Base-by-base conservation (phyloP, 768 basidiomycete genomes). In the Mycena epipterygia region DNA sequence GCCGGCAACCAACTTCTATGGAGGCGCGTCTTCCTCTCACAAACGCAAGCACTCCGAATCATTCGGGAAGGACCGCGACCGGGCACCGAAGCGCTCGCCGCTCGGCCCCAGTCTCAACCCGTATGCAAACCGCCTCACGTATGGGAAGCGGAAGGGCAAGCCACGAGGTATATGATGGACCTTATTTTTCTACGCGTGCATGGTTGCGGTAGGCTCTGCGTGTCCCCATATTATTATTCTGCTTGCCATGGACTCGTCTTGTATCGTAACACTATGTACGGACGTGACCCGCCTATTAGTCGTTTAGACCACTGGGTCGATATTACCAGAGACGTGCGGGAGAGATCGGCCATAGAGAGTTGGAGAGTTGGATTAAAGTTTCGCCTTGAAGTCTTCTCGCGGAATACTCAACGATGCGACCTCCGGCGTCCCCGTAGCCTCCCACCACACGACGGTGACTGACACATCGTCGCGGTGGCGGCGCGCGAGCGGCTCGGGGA, bases 391-490 rank as follows among this genome's bases (percentile, higher is more conserved):
- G 44, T 68, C 67, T 1, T 64, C 60, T 37, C 74, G 48, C 35
- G 63, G 66, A 41, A 72, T 29, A 29, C 78, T 81, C 55, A 80
- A 74, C 57, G 81, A 78, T 46, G 75, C 70, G 14, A 82, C 72
- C 64, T 84, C 76, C 2, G 84, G 81, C 37, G 77, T 74, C 12
- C 77, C 89, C 52, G 30, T 42, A 32, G 89, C 91, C 76, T 93
- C 92, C 94, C 92, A 96, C 89, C 91, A 94, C 29, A 94, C 87
- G 37, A 94, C 94, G 17, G 93, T 94, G 25, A 95, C 95, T 1
- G 93, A 95, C 35, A 92, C 87, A 78, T 97, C 95, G 76, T 97
- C 95, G 49, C 95, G 86, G 77, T 90, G 93, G 63, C 92, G 85
- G 74, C 95, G 85, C 30, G 95, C 90, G 72, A 89, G 81, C 19